Percentiles rank a stretch among this genome's conserved stretches.
Evolutionary conservation across 2,329 filamentous ascomycete genomes (phyloP).

Genomic region (Paecilomyces sp.): DNA sequence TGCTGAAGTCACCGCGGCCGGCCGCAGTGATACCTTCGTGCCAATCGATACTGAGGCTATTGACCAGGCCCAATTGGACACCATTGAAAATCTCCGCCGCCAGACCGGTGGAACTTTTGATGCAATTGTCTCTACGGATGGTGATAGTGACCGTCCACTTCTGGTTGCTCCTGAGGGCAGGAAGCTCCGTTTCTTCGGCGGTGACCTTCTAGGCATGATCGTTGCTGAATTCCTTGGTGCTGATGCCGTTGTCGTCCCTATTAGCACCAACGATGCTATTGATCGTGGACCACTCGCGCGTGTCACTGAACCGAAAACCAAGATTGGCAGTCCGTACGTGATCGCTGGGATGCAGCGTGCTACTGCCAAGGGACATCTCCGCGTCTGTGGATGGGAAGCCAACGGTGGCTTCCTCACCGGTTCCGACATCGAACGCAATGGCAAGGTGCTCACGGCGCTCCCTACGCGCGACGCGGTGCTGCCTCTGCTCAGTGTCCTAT

Average conservation of each 20-base stretch:
- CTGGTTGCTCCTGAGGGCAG: slow-evolving; percentile 19
- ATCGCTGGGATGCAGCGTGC: slow-evolving; percentile 26
- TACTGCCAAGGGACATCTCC: slow-evolving; percentile 16
- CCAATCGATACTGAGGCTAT: slow-evolving; percentile 29
- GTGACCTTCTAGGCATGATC: slow-evolving; percentile 25
- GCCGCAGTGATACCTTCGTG: slow-evolving; percentile 26
- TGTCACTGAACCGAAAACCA: slow-evolving; percentile 22
- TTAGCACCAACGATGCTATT: slow-evolving; percentile 27
- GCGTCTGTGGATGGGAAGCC: slow-evolving; percentile 26
- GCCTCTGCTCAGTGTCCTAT: slow-evolving; percentile 22
- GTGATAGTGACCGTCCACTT: slow-evolving; percentile 26
- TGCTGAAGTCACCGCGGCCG: slow-evolving; percentile 20
- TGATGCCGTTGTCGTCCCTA: slow-evolving; percentile 24
- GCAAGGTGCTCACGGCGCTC: slow-evolving; percentile 19
- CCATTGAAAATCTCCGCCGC: slow-evolving; percentile 17
- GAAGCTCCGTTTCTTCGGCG: slow-evolving; percentile 25
- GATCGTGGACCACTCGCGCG: slow-evolving; percentile 19
- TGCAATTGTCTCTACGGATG: slow-evolving; percentile 25
- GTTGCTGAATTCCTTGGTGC: slow-evolving; percentile 22
- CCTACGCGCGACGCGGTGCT: slow-evolving; percentile 25
- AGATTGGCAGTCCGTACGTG: slow-evolving; percentile 27
- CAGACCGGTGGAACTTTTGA: slow-evolving; percentile 18
- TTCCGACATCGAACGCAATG: slow-evolving; percentile 20
- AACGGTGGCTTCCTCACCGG: slow-evolving; percentile 28
- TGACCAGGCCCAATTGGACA: slow-evolving; percentile 23